Evolutionary conservation across 169 alveolate species (phyloP).

Genomic region (Cryptosporidium sp.): DNA sequence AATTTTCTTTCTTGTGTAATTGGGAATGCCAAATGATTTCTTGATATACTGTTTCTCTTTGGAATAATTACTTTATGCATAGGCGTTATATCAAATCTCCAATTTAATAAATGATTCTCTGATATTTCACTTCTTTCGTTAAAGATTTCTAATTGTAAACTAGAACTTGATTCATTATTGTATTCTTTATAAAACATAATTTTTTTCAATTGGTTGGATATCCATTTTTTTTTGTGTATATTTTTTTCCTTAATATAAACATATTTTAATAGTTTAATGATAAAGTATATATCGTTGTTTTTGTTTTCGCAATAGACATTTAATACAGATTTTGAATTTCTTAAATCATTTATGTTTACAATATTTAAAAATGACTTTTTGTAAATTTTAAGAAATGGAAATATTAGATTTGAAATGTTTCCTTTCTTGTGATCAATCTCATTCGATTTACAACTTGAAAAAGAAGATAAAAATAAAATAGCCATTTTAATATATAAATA

Average conservation of each 20-base stretch:
- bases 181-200: background rate
- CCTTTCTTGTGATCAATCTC: conserved; percentile 21
- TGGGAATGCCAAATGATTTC: background rate
- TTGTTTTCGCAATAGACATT: conserved; percentile 3
- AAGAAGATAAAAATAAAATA: conserved; percentile 3
- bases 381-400: conserved; percentile 26
- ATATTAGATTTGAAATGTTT: conserved; percentile 1
- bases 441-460: background rate
- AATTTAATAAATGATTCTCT: background rate
- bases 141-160: background rate
- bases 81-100: background rate
- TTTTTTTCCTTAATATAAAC: background rate
- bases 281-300: background rate
- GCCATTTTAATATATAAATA: conserved; percentile 7
- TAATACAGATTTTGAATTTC: background rate
- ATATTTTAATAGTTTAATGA: conserved; percentile 5
- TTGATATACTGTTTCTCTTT: background rate
- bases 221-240: conserved; percentile 25
- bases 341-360: background rate
- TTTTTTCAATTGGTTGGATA: conserved; percentile 8
- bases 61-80: background rate
- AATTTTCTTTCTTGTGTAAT: too few species aligned
- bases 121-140: background rate
- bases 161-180: background rate
- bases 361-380: conserved; percentile 29